These are phyloP conservation scores for Athelia sp. DNA, from an alignment of 1,284 basidiomycete genomes.

Conservation along the genomic window DNA sequence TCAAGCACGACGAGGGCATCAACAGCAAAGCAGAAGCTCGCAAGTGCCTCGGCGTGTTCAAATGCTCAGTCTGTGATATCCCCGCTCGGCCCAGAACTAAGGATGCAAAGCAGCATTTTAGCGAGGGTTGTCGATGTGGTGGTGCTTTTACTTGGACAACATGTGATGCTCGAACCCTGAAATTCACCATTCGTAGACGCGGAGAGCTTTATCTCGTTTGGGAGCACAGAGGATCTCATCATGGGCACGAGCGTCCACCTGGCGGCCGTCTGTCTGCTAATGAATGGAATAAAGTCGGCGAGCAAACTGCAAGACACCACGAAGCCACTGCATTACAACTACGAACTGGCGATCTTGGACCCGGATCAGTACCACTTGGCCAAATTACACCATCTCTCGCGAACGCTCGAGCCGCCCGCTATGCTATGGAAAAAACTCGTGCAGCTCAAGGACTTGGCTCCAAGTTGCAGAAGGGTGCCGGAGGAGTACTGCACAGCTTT, in stretches of 20 bases:
- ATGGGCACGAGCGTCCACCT: constrained; percentile 9
- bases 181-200: neutral
- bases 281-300: constrained; percentile 5
- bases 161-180: constrained; percentile 1
- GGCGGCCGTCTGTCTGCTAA: constrained; percentile 1
- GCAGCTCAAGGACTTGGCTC: constrained; percentile 6
- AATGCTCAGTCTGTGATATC: neutral
- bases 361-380: constrained; percentile 8
- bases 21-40: neutral
- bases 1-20: neutral
- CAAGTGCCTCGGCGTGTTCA: neutral
- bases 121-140: neutral
- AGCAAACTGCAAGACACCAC: constrained; percentile 7
- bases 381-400: constrained; percentile 7
- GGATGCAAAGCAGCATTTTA: neutral
- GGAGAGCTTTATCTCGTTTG: constrained; percentile 10
- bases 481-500: constrained; percentile 7
- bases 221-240: constrained; percentile 10
- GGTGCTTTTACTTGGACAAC: neutral
- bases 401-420: constrained; percentile 9
- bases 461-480: constrained; percentile 5
- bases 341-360: constrained; percentile 7
- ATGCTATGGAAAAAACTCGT: neutral
- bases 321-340: constrained; percentile 7
- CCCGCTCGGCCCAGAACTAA: neutral